Percentiles rank a stretch among this genome's conserved stretches.
phyloP scores from a whole-genome alignment of 2,329 filamentous ascomycete genomes.

The Epicoccum sorghinum region DNA sequence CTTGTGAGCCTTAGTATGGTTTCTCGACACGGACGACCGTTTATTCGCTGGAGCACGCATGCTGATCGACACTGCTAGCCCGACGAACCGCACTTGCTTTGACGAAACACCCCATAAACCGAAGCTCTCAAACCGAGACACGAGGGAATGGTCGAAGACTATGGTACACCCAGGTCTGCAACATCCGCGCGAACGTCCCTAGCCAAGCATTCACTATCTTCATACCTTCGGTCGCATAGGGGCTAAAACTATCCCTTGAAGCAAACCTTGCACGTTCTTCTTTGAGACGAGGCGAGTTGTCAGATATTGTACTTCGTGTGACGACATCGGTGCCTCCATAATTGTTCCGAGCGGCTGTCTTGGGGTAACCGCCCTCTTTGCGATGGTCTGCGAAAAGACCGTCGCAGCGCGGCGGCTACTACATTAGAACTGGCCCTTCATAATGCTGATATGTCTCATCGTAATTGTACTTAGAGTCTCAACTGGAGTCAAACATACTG shows the following conservation, averaged over 20 bases:
- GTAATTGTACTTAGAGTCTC: neutral
- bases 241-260: constrained; percentile 23
- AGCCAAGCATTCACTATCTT: constrained; percentile 49
- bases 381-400: no score
- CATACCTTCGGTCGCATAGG: constrained; percentile 56
- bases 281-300: no score
- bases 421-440: constrained; percentile 54
- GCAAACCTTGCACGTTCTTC: constrained; percentile 24
- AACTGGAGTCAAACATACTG: constrained; percentile 20
- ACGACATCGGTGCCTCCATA: constrained; percentile 3
- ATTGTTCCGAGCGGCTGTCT: neutral
- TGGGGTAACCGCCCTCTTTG: neutral
- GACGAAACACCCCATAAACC: constrained; percentile 10
- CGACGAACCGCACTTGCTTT: neutral
- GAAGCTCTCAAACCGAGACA: constrained; percentile 23
- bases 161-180: constrained; percentile 40
- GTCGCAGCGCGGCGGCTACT: constrained; percentile 26
- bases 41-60: constrained; percentile 25
- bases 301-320: neutral
- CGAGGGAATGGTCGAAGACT: constrained; percentile 32
- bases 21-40: constrained; percentile 46
- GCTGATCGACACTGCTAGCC: constrained; percentile 19
- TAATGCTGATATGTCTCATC: constrained; percentile 39
- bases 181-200: constrained; percentile 52
- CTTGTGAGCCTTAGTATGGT: constrained; percentile 34